Evolutionary conservation across 2,329 filamentous ascomycete species (phyloP), one percentile per base, ranked within the genome.

Genomic region (Claviceps citrina): DNA sequence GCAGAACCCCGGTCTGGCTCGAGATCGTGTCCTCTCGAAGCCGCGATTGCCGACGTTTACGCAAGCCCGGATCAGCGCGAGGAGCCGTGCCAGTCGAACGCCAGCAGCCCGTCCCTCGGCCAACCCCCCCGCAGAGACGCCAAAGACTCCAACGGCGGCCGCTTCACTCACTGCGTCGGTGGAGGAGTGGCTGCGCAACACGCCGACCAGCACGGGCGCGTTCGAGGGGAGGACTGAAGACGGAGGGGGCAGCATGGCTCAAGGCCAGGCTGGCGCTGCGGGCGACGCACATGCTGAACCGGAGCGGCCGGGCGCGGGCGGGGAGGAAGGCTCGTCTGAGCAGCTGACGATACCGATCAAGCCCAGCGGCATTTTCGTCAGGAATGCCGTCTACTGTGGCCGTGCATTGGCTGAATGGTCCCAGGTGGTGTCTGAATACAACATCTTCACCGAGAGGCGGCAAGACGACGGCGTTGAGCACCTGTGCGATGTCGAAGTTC

Each of bases 361-460:
- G 46, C 73, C 72, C 0, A 53, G 49, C 1, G 68, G 69, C 5
- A 47, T 62, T 2, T 68, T 61, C 40, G 56, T 58, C 12, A 58
- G 61, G 34, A 67, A 66, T 20, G 63, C 68, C 7, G 72, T 73
- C 36, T 81, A 89, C 55, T 66, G 73, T 3, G 84, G 84, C 2
- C 70, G 81, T 16, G 78, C 84, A 0, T 65, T 91, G 33, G 82
- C 82, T 0, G 84, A 91, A 57, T 91, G 84, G 84, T 67, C 70
- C 16, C 63, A 83, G 15, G 72, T 89, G 16, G 75, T 86, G 13
- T 72, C 73, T 41, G 84, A 91, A 55, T 84, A 78, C 62, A 84
- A 87, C 59, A 83, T 76, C 52, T 91, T 89, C 57, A 75, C 85
- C 25, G 82, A 89, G 43, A 68, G 83, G 34, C 71, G 84, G 40